phyloP scores from a whole-genome alignment of 805 yeast species.

The Candida khao-thaluensis region DNA sequence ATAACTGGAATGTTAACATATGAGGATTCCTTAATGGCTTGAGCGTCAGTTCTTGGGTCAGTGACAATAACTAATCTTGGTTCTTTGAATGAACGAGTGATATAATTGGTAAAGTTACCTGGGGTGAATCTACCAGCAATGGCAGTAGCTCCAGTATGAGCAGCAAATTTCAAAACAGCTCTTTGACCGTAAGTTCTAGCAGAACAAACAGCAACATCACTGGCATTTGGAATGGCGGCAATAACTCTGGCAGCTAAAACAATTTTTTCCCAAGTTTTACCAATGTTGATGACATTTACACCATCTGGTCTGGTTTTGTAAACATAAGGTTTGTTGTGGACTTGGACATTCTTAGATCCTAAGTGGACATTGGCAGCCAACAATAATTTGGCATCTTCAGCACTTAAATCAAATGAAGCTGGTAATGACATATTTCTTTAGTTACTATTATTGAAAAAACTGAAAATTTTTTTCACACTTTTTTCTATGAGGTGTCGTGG shows the following conservation, averaged over 20 bases:
- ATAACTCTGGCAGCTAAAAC: conserved; percentile 99
- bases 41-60: conserved; percentile 99
- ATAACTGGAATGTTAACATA: conserved; percentile 99
- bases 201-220: conserved; percentile 98
- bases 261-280: conserved; percentile 99
- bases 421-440: conserved; percentile 64
- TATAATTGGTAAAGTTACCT: conserved; percentile 99
- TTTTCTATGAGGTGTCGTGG: conserved; percentile 3
- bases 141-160: conserved; percentile 99
- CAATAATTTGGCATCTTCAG: conserved; percentile 98
- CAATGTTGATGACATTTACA: conserved; percentile 96
- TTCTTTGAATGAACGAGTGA: conserved; percentile 99
- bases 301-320: conserved; percentile 99
- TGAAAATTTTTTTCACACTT: conserved; percentile 9
- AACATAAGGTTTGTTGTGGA: conserved; percentile 95
- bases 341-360: conserved; percentile 99
- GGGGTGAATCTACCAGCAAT: conserved; percentile 99
- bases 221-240: conserved; percentile 98
- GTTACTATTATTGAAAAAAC: conserved; percentile 4
- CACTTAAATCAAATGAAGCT: conserved; percentile 88
- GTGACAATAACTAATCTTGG: conserved; percentile 99
- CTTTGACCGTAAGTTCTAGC: conserved; percentile 99
- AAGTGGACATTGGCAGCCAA: conserved; percentile 99
- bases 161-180: conserved; percentile 99
- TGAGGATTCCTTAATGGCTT: conserved; percentile 99